phyloP scores from a whole-genome alignment of 768 basidiomycete species.

The Boletus sp. region DNA sequence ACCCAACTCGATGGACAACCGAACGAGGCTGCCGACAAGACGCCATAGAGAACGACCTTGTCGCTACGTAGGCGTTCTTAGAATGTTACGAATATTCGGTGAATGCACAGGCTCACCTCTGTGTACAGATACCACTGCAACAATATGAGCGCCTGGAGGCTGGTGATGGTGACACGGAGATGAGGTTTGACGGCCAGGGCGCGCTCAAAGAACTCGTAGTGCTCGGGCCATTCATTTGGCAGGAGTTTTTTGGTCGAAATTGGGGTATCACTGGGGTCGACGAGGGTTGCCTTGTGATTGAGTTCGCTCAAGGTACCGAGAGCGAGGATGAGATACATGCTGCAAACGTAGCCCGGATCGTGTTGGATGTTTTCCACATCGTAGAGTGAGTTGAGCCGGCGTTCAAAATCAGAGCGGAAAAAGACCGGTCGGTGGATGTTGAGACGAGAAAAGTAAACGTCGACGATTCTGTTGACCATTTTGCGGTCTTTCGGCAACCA shows the following conservation, averaged over 20 bases:
- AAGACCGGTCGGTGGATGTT: slow-evolving; percentile 80
- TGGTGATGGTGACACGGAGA: slow-evolving; percentile 75
- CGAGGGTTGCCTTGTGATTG: slow-evolving; percentile 61
- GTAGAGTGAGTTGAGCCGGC: slow-evolving; percentile 63
- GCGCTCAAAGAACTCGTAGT: slow-evolving; percentile 81
- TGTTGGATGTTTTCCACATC: slow-evolving; percentile 47
- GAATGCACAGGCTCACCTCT: slow-evolving; percentile 49
- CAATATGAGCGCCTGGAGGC: slow-evolving; percentile 78
- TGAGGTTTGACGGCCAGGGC: slow-evolving; percentile 79
- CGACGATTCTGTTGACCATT: slow-evolving; percentile 58
- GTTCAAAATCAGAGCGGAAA: slow-evolving; percentile 63
- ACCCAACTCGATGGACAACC: slow-evolving; percentile 78
- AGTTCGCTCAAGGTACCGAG: slow-evolving; percentile 81
- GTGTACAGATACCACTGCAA: slow-evolving; percentile 89
- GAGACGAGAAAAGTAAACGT: slow-evolving; percentile 73
- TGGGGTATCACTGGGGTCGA: slow-evolving; percentile 38
- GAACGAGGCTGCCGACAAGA: slow-evolving; percentile 79
- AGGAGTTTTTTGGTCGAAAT: slow-evolving; percentile 57
- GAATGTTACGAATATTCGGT: background rate
- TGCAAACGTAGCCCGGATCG: slow-evolving; percentile 78
- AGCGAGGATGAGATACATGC: slow-evolving; percentile 72
- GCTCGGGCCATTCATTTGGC: slow-evolving; percentile 63
- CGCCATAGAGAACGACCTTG: slow-evolving; percentile 90
- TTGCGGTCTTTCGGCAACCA: slow-evolving; percentile 78
- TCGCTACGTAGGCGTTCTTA: slow-evolving; percentile 45